These are phyloP conservation scores for Volvariella volvacea DNA, from an alignment of 1,284 basidiomycete species.

Conservation along the genomic window DNA sequence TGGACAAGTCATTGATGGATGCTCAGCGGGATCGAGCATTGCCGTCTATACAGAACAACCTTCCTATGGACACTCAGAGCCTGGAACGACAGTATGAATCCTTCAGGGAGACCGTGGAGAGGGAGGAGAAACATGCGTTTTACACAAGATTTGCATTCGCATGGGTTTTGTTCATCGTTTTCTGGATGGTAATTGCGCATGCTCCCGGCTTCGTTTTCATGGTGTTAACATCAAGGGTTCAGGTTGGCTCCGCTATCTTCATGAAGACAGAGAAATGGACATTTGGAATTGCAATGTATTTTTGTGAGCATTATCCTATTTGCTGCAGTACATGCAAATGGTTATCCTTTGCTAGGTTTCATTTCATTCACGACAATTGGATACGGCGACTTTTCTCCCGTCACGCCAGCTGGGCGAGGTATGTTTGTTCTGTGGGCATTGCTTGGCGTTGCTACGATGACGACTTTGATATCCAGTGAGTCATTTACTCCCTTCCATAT, in stretches of 20 bases:
- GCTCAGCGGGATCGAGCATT: not conserved
- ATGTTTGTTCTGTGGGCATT: constrained; percentile 82
- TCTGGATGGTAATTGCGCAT: constrained; percentile 17
- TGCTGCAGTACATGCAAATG: constrained; percentile 1
- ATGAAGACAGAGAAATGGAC: constrained; percentile 20
- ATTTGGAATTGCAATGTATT: constrained; percentile 11
- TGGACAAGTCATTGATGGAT: not conserved
- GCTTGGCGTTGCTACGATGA: constrained; percentile 70
- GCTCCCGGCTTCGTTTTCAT: not conserved
- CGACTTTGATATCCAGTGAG: constrained; percentile 65
- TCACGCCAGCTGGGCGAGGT: constrained; percentile 61
- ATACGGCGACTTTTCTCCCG: constrained; percentile 59
- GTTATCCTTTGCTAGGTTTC: constrained; percentile 31
- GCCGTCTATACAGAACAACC: not conserved
- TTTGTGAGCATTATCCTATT: constrained; percentile 9
- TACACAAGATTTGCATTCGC: constrained; percentile 19
- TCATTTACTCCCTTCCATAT: not conserved
- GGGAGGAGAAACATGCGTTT: constrained; percentile 21
- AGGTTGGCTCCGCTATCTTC: constrained; percentile 20
- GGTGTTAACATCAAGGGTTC: not conserved
- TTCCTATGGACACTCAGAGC: not conserved
- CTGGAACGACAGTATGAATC: constrained; percentile 14
- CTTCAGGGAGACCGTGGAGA: constrained; percentile 15
- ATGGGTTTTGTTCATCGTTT: constrained; percentile 19
- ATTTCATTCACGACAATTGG: constrained; percentile 64